phyloP scores from a whole-genome alignment of 345 rosid genomes.

The Eucalyptus decipiens region DNA sequence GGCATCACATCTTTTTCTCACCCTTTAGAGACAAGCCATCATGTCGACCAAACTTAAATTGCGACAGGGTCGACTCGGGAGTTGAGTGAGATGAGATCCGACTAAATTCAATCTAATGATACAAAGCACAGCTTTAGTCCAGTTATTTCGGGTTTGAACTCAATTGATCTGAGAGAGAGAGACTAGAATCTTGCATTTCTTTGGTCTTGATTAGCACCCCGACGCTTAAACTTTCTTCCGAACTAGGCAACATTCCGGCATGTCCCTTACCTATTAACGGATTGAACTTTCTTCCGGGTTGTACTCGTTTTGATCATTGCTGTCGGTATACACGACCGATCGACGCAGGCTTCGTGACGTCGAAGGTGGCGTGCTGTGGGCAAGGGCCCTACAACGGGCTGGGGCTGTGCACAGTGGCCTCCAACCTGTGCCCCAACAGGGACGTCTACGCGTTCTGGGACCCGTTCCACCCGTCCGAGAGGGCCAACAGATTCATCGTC shows the following conservation, averaged over 20 bases:
- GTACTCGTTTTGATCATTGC: neutral
- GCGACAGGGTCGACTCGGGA: accelerated
- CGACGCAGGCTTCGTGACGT: constrained; percentile 55
- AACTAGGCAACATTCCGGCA: neutral
- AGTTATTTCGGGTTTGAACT: neutral
- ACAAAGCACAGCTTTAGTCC: neutral
- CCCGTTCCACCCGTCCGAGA: constrained; percentile 76
- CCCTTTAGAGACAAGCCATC: neutral
- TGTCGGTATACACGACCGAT: neutral
- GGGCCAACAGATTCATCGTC: constrained; percentile 54
- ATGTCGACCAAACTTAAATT: neutral
- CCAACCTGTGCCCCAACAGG: constrained; percentile 71
- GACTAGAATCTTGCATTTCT: neutral
- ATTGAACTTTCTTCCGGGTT: neutral
- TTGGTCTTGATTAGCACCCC: neutral
- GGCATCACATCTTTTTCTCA: neutral
- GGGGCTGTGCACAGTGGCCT: constrained; percentile 61
- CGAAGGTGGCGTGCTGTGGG: constrained; percentile 85
- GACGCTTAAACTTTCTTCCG: neutral
- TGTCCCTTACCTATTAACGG: neutral
- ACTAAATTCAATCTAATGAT: neutral
- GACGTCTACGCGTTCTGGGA: constrained; percentile 78
- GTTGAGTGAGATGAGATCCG: neutral
- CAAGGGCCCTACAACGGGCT: constrained; percentile 89
- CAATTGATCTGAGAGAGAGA: neutral